phyloP scores from a whole-genome alignment of 2,329 filamentous ascomycete species.

The Penicillium brasilianum region DNA sequence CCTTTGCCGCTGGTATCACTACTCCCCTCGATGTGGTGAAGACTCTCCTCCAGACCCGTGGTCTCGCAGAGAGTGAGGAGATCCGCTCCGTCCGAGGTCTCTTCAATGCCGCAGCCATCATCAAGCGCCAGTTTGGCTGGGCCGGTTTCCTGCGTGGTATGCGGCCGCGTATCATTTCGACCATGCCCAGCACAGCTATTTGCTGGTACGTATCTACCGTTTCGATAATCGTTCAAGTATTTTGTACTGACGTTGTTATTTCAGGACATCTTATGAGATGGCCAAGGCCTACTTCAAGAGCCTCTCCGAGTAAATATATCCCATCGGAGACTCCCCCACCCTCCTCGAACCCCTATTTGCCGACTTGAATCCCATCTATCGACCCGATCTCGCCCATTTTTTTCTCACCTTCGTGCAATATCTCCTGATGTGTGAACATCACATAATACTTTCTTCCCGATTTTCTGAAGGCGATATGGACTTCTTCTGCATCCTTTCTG shows the following conservation, averaged over 20 bases:
- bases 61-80: slow-evolving; percentile 78
- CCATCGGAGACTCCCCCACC: neutral
- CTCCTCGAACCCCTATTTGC: slow-evolving; percentile 1
- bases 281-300: slow-evolving; percentile 70
- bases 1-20: slow-evolving; percentile 89
- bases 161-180: slow-evolving; percentile 87
- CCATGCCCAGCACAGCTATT: slow-evolving; percentile 99
- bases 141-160: slow-evolving; percentile 92
- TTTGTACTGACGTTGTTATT: slow-evolving; percentile 7
- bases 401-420: slow-evolving; percentile 17
- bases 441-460: slow-evolving; percentile 9
- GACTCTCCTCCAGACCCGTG: slow-evolving; percentile 92
- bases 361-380: slow-evolving; percentile 13
- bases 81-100: slow-evolving; percentile 85
- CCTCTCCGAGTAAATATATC: slow-evolving; percentile 32
- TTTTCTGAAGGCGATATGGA: slow-evolving; percentile 18
- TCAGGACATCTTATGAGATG: slow-evolving; percentile 69
- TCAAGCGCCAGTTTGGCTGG: slow-evolving; percentile 82
- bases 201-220: slow-evolving; percentile 73
- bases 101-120: slow-evolving; percentile 75
- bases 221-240: slow-evolving; percentile 2
- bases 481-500: slow-evolving; percentile 15
- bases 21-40: slow-evolving; percentile 98
- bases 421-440: slow-evolving; percentile 16
- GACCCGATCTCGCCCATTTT: slow-evolving; percentile 9